These are phyloP conservation scores for Boeremia lycopersici DNA, from an alignment of 2,329 filamentous ascomycete genomes.

Conservation along the genomic window DNA sequence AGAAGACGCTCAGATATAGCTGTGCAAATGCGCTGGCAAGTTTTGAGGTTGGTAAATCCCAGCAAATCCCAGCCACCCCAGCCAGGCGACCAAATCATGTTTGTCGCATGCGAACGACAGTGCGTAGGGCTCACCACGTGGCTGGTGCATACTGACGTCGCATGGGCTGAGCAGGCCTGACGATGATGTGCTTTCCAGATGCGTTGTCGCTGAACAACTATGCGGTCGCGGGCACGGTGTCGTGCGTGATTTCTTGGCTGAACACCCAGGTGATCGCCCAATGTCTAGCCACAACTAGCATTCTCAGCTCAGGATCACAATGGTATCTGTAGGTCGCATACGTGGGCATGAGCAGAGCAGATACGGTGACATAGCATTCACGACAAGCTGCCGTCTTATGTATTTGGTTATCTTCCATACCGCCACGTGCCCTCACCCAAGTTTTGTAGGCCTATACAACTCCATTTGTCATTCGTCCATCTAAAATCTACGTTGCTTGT, in stretches of 20 bases:
- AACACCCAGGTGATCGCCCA: too few relatives aligned
- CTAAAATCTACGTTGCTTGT: neutral
- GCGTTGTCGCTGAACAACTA: neutral
- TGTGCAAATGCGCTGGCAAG: slow-evolving; percentile 7
- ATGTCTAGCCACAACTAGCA: too few relatives aligned
- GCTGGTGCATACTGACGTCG: slow-evolving; percentile 24
- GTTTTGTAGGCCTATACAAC: neutral
- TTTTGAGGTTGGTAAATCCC: too few relatives aligned
- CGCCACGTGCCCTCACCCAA: neutral
- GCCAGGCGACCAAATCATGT: slow-evolving; percentile 25
- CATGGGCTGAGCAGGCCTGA: neutral
- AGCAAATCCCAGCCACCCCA: slow-evolving; percentile 36
- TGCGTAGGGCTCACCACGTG: slow-evolving; percentile 17
- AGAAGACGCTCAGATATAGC: slow-evolving; percentile 1
- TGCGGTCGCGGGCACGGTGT: neutral
- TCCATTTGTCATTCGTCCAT: too few relatives aligned
- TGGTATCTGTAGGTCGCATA: too few relatives aligned
- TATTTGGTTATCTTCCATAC: neutral
- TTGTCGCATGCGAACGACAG: slow-evolving; percentile 26
- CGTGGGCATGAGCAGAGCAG: too few relatives aligned
- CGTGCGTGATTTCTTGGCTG: neutral
- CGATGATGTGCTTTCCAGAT: neutral
- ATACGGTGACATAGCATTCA: neutral
- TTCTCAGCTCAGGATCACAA: too few relatives aligned
- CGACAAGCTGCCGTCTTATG: neutral